These are phyloP conservation scores for Murraya koenigii DNA, from an alignment of 345 rosid species.

Conservation along the genomic window DNA sequence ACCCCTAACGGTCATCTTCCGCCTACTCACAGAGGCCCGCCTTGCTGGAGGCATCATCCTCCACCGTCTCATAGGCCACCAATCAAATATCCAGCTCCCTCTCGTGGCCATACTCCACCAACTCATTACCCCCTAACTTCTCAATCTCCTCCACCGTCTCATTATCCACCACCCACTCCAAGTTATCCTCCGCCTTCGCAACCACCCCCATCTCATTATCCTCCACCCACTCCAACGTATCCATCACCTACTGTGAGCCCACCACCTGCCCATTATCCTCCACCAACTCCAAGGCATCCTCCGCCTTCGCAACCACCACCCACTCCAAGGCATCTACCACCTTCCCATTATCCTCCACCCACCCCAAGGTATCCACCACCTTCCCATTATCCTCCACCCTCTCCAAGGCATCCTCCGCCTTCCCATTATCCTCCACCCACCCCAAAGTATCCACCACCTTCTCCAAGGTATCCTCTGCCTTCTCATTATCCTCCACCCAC, in stretches of 20 bases:
- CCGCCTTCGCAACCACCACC: constrained; percentile 20
- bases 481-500: background rate
- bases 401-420: background rate
- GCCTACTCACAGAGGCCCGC: too few species aligned
- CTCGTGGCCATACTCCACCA: background rate
- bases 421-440: background rate
- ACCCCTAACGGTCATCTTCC: too few species aligned
- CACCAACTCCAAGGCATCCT: constrained; percentile 3
- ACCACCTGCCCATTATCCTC: constrained; percentile 4
- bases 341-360: background rate
- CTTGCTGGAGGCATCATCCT: too few species aligned
- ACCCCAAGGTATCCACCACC: constrained; percentile 18
- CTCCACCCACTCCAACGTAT: background rate
- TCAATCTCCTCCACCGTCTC: background rate
- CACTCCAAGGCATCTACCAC: background rate
- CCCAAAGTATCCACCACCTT: background rate
- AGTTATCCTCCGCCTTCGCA: constrained; percentile 5
- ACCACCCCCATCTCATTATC: background rate
- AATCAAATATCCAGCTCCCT: background rate
- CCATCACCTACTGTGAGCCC: constrained; percentile 15
- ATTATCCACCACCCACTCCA: constrained; percentile 10
- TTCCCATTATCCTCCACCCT: background rate
- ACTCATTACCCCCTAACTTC: background rate
- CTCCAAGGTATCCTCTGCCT: background rate
- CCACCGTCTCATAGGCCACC: background rate